Conservation (phyloP, 164 flowering plant species). For the Houttuynia cordata region DNA sequence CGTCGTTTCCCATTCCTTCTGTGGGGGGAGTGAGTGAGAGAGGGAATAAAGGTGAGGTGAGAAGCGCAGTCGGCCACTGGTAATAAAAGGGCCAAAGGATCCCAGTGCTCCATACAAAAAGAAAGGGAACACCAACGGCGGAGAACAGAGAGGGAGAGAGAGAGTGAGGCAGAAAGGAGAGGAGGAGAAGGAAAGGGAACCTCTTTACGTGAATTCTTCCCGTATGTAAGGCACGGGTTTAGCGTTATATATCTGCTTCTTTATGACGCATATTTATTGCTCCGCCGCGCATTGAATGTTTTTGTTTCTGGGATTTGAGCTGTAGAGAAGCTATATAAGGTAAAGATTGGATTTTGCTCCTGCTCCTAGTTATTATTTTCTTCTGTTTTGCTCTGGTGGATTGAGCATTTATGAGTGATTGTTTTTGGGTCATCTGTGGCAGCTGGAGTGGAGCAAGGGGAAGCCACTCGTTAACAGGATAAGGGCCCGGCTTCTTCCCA, state of each 20-base stretch:
- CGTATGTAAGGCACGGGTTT: no score
- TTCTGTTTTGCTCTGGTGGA: neutral
- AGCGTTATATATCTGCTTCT: neutral
- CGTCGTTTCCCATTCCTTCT: neutral
- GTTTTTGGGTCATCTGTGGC: neutral
- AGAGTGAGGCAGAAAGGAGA: neutral
- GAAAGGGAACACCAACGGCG: no score
- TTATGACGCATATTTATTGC: neutral
- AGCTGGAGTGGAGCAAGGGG: conserved; percentile 8
- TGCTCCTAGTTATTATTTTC: no score
- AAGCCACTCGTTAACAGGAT: neutral
- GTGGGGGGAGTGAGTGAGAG: neutral
- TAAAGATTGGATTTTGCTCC: no score
- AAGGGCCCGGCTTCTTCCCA: neutral
- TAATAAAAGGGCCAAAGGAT: neutral
- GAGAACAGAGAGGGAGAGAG: neutral
- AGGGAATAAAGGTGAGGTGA: neutral
- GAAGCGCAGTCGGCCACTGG: neutral
- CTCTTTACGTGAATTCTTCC: neutral
- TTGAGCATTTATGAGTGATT: neutral
- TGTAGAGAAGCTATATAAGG: no score
- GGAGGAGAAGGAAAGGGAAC: neutral
- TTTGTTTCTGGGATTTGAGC: no score
- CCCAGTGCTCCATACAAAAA: no score
- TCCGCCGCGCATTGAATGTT: no score